These are phyloP conservation scores for Saccharata proteae DNA, from an alignment of 2,329 filamentous ascomycete species.

Conservation along the genomic window DNA sequence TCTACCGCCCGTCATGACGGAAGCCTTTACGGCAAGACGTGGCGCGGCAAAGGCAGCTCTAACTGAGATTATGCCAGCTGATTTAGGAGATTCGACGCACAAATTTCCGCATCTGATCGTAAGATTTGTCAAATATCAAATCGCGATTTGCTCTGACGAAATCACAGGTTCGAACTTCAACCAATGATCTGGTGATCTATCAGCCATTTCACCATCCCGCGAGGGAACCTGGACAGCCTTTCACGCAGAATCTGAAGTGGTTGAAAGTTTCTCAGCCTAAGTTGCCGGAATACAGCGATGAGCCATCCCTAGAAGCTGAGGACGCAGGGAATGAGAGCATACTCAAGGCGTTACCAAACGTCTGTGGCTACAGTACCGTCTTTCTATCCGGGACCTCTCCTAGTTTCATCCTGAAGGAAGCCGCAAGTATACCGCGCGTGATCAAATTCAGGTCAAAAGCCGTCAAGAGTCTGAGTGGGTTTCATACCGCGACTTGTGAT, in stretches of 20 bases:
- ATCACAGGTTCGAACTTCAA: conserved; percentile 57
- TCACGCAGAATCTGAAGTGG: conserved; percentile 55
- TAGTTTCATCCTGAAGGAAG: conserved; percentile 70
- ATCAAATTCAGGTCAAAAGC: conserved; percentile 57
- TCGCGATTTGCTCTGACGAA: conserved; percentile 1
- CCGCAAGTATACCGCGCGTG: conserved; percentile 63
- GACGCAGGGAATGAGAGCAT: conserved; percentile 40
- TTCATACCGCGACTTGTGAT: conserved; percentile 67
- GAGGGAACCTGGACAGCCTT: conserved; percentile 27
- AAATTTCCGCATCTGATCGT: conserved; percentile 73
- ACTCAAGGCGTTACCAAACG: conserved; percentile 46
- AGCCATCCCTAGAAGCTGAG: conserved; percentile 36
- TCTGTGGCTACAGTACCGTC: conserved; percentile 70
- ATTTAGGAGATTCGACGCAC: conserved; percentile 64
- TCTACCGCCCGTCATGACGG: conserved; percentile 62
- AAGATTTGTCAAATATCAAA: conserved; percentile 24
- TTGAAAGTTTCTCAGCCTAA: conserved; percentile 60
- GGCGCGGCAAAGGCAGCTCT: conserved; percentile 61
- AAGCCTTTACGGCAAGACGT: conserved; percentile 58
- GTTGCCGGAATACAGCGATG: conserved; percentile 46
- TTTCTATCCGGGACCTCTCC: conserved; percentile 73
- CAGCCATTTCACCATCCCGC: conserved; percentile 50
- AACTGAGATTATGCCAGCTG: conserved; percentile 68
- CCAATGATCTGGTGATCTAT: conserved; percentile 78
- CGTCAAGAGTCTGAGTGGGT: conserved; percentile 59